Evolutionary conservation across 2,329 filamentous ascomycete genomes (phyloP), one percentile per base, ranked within the genome.

Genomic region (Daldinia sp.): DNA sequence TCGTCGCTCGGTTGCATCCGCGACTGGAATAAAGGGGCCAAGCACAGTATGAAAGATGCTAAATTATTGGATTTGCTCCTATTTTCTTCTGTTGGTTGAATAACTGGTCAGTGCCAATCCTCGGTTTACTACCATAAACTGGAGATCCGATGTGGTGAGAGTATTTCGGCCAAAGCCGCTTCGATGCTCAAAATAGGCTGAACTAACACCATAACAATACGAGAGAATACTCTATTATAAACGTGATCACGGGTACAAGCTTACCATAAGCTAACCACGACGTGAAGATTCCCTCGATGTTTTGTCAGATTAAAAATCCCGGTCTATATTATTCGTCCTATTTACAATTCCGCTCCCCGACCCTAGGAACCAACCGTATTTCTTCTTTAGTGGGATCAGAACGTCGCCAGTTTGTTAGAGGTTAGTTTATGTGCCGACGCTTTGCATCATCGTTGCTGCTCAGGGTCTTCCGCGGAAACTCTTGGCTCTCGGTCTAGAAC

Each of bases 241-340:
- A 46, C 44, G 26, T 9, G 10, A 48, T 28, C 44, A 28, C 23
- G 13, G 13, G 44, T 48, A 28, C 20, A 9, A 48, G 23, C 44
- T 23, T 48, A 48, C 20, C 20, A 15, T 50, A 30, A 50, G 23
- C 44, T 50, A 12, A 50, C 44, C 44, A 50, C 12, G 12, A 50
- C 2, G 12, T 50, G 13, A 50, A 50, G 10, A 33, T 23, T 5
- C 18, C 39, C 56, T 51, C 44, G 51, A 44, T 44, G 10, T 55
- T 65, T 65, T 28, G 50, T 60, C 54, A 65, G 30, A 63, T 65
- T 37, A 51, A 3, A 13, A 23, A 42, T 42, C 67, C 63, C 37
- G 44, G 48, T 41, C 62, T 51, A 63, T 68, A 65, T 55, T 35
- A 60, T 39, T 62, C 23, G 23, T 53, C 28, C 26, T 64, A 68